Conservation (phyloP, 768 basidiomycete genomes). For the Russula earlei region DNA sequence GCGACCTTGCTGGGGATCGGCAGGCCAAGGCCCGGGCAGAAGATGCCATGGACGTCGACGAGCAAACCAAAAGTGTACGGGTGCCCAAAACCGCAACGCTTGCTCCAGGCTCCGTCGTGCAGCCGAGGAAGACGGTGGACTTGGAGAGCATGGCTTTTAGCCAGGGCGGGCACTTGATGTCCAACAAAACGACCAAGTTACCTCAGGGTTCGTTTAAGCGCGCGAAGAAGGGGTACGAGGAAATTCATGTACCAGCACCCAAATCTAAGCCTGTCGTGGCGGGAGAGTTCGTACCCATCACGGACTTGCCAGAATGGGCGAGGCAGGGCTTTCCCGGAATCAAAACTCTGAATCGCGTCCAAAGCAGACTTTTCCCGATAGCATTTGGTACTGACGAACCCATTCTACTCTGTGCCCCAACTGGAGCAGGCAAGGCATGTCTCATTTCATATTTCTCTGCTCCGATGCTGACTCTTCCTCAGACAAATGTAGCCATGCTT, state of each 20-base stretch:
- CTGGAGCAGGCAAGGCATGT: conserved; percentile 93
- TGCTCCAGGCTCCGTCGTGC: conserved; percentile 76
- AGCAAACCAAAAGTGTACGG: conserved; percentile 32
- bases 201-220: conserved; percentile 98
- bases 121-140: conserved; percentile 80
- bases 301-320: conserved; percentile 77
- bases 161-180: conserved; percentile 95
- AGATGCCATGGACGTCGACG: conserved; percentile 77
- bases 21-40: conserved; percentile 41
- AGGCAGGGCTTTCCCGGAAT: conserved; percentile 75
- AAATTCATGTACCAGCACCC: conserved; percentile 93
- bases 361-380: conserved; percentile 86
- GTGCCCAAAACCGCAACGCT: conserved; percentile 82
- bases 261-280: conserved; percentile 60
- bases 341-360: conserved; percentile 76
- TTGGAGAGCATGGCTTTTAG: conserved; percentile 93
- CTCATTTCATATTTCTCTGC: neutral
- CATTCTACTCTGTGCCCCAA: conserved; percentile 91
- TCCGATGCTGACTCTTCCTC: conserved; percentile 20
- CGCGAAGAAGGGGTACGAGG: conserved; percentile 92
- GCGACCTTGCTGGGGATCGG: conserved; percentile 78
- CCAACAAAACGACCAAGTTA: conserved; percentile 96
- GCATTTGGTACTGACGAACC: conserved; percentile 96
- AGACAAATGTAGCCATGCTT: conserved; percentile 98
- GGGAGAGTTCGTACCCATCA: conserved; percentile 62